Evolutionary conservation across 2,329 filamentous ascomycete species (phyloP).

Genomic region (Ophiostoma perfectum): DNA sequence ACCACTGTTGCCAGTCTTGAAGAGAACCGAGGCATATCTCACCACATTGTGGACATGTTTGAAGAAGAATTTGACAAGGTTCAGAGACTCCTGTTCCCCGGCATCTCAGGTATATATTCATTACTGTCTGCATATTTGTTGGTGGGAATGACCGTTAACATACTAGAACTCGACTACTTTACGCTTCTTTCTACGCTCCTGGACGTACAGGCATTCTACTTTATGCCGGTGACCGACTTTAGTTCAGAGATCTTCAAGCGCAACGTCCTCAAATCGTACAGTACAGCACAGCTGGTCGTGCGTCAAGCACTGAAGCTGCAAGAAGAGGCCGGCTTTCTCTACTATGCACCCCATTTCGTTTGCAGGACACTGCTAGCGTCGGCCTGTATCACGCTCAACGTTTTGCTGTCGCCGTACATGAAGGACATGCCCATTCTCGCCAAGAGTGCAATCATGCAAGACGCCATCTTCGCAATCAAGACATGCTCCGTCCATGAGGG

Average conservation of each 20-base stretch:
- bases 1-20: slow-evolving; percentile 45
- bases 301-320: slow-evolving; percentile 42
- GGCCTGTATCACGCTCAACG: slow-evolving; percentile 41
- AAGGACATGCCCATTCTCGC: slow-evolving; percentile 31
- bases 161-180: slow-evolving; percentile 44
- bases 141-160: neutral
- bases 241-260: slow-evolving; percentile 39
- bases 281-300: slow-evolving; percentile 44
- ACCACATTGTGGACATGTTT: slow-evolving; percentile 43
- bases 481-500: slow-evolving; percentile 44
- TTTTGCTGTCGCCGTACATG: slow-evolving; percentile 43
- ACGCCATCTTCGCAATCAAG: slow-evolving; percentile 36
- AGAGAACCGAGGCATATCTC: slow-evolving; percentile 42
- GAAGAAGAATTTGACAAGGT: slow-evolving; percentile 50
- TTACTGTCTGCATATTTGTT: neutral
- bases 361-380: slow-evolving; percentile 45
- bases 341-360: slow-evolving; percentile 46
- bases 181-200: slow-evolving; percentile 45
- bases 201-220: slow-evolving; percentile 52
- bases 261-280: slow-evolving; percentile 44
- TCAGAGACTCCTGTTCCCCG: slow-evolving; percentile 41
- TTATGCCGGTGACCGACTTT: slow-evolving; percentile 41
- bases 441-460: slow-evolving; percentile 32
- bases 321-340: slow-evolving; percentile 37
- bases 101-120: slow-evolving; percentile 40